These are phyloP conservation scores for Dactylonectria estremocensis DNA, from an alignment of 2,329 filamentous ascomycete genomes.

Conservation along the genomic window DNA sequence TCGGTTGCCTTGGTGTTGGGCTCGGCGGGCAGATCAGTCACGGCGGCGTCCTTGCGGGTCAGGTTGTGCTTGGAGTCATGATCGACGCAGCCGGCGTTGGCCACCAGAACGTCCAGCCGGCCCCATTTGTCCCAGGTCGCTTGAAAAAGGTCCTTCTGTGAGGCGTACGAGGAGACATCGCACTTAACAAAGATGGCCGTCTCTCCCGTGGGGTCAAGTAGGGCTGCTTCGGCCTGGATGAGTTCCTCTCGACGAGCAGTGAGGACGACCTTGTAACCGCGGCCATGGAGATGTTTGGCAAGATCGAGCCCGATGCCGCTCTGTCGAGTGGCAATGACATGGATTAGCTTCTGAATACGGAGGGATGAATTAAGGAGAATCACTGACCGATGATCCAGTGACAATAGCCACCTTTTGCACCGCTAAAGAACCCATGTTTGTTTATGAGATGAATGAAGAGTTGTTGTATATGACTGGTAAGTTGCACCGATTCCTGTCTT, in stretches of 20 bases:
- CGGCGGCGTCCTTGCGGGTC: not conserved
- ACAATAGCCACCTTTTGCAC: constrained; percentile 22
- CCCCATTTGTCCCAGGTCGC: constrained; percentile 27
- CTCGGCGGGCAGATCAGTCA: constrained; percentile 20
- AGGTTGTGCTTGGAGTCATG: constrained; percentile 26
- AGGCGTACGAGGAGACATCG: constrained; percentile 19
- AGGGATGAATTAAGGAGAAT: not conserved
- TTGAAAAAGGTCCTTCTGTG: constrained; percentile 19
- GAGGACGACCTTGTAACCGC: constrained; percentile 22
- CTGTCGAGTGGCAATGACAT: not conserved
- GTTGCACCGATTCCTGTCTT: not conserved
- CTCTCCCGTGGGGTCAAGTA: constrained; percentile 10
- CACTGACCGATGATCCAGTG: constrained; percentile 23
- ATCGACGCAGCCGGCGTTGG: constrained; percentile 22
- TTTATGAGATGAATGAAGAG: not conserved
- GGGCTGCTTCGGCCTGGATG: constrained; percentile 5
- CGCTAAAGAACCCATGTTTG: constrained; percentile 15
- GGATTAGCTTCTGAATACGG: not conserved
- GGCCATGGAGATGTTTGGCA: constrained; percentile 20
- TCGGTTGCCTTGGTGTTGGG: constrained; percentile 19
- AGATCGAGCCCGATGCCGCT: constrained; percentile 21
- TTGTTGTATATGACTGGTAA: not conserved
- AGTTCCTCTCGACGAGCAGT: constrained; percentile 14
- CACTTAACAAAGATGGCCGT: constrained; percentile 18
- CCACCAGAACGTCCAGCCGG: constrained; percentile 13